These are phyloP conservation scores for Fibroporia radiculosa DNA, from an alignment of 768 basidiomycete species.

Conservation along the genomic window DNA sequence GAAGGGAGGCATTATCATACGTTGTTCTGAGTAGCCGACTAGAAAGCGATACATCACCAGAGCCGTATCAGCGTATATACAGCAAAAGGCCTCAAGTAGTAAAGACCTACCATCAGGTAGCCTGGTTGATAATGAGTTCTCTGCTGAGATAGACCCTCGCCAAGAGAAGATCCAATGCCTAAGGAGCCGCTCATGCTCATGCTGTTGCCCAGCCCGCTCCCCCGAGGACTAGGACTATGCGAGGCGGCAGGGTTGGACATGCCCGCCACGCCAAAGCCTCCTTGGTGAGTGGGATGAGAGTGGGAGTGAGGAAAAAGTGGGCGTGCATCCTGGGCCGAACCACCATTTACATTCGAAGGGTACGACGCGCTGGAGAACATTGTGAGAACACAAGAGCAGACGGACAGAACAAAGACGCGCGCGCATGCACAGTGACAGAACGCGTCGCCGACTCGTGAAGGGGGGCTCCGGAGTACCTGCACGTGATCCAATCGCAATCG, in stretches of 20 bases:
- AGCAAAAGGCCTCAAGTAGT: neutral
- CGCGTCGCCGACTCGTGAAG: neutral
- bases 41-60: slow-evolving; percentile 2
- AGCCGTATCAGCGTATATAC: neutral
- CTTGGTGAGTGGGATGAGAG: slow-evolving; percentile 17
- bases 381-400: neutral
- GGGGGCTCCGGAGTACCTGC: neutral
- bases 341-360: slow-evolving; percentile 6
- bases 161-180: slow-evolving; percentile 33
- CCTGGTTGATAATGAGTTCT: slow-evolving; percentile 75
- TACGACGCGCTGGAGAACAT: slow-evolving; percentile 18
- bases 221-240: slow-evolving; percentile 49
- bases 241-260: slow-evolving; percentile 47
- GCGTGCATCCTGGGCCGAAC: slow-evolving; percentile 16
- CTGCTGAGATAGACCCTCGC: slow-evolving; percentile 64
- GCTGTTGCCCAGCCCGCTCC: slow-evolving; percentile 33
- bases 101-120: slow-evolving; percentile 60
- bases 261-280: slow-evolving; percentile 48
- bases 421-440: neutral
- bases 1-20: slow-evolving; percentile 22
- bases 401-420: neutral
- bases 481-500: slow-evolving; percentile 3
- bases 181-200: slow-evolving; percentile 27
- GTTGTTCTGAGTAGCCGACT: slow-evolving; percentile 60
- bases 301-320: slow-evolving; percentile 20